Evolutionary conservation across 2,329 filamentous ascomycete species (phyloP).

Genomic region (Aureobasidium leucospermi): DNA sequence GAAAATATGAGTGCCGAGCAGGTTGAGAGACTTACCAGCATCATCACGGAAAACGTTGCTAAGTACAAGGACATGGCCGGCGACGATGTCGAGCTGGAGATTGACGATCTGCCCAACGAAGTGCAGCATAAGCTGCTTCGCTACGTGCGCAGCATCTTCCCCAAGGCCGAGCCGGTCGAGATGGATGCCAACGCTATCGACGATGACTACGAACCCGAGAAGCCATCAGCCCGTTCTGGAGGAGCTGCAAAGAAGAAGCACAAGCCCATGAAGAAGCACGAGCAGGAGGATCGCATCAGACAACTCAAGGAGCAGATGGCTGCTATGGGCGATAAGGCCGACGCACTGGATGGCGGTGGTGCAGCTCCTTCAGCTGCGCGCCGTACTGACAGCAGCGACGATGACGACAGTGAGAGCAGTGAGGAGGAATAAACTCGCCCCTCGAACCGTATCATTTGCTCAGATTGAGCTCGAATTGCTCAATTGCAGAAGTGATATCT

Average conservation of each 20-base stretch:
- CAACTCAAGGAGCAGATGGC: constrained; percentile 54
- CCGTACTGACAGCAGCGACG: constrained; percentile 40
- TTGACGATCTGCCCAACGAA: constrained; percentile 50
- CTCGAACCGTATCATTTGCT: not conserved
- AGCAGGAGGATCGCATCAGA: constrained; percentile 62
- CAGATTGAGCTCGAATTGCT: not conserved
- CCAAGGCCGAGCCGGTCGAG: constrained; percentile 18
- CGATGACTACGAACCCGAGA: constrained; percentile 44
- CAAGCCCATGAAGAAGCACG: constrained; percentile 67
- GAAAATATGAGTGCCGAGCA: constrained; percentile 65
- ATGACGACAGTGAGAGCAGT: constrained; percentile 45
- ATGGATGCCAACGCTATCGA: constrained; percentile 34
- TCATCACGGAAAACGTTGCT: constrained; percentile 79
- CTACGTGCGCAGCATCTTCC: constrained; percentile 43
- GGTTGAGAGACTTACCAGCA: constrained; percentile 72
- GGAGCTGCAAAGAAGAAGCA: constrained; percentile 59
- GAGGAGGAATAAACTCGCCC: constrained; percentile 32
- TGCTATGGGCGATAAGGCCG: constrained; percentile 16
- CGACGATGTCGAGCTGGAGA: constrained; percentile 59
- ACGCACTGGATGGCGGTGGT: not conserved
- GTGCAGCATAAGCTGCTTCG: constrained; percentile 49
- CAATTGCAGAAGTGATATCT: not conserved
- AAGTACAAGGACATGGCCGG: constrained; percentile 56
- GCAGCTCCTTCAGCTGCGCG: constrained; percentile 10
- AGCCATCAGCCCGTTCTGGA: constrained; percentile 29